Evolutionary conservation across 495 filamentous ascomycete genomes (phyloP), one percentile per base, ranked within the genome.

Genomic region (Chaetomidium leptoderma): DNA sequence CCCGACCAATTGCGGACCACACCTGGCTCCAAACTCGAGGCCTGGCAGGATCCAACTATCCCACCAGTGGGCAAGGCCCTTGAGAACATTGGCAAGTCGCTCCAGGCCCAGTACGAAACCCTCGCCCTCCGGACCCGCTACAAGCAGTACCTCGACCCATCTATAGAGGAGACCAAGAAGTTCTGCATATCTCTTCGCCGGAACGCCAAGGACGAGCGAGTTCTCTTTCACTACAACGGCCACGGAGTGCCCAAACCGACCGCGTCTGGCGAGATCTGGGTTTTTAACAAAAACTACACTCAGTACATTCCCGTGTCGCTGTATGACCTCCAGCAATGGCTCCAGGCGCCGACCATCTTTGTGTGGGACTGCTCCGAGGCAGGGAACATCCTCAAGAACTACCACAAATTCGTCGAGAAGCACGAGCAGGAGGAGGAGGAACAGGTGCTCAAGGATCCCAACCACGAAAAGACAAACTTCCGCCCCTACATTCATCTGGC

Each of bases 171-270:
- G 68, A 95, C 92, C 2, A 92, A 93, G 73, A 92, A 92, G 63
- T 97, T 96, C 72, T 93, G 91, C 69, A 85, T 88, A 42, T 92
- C 89, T 0, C 76, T 97, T 16, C 82, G 93, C 10, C 80, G 90
- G 24, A 96, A 92, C 67, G 92, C 95, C 29, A 95, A 96, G 70
- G 91, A 97, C 50, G 93, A 99, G 72, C 79, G 93, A 30, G 88
- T 97, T 5, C 78, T 99, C 5, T 91, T 97, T 64, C 93, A 99
- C 70, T 99, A 97, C 77, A 99, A 99, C 63, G 93, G 93, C 26
- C 93, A 99, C 70, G 93, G 93, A 23, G 93, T 99, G n/a, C 93
- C 93, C 6, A 88, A 96, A 63, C 93, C 93, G 29, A 99, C 93
- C 4, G 83, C 88, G 4, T 97, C 92, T 4, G 93, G 93, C 10